Conservation (phyloP, 495 filamentous ascomycete species). For the Penicillium roqueforti region DNA sequence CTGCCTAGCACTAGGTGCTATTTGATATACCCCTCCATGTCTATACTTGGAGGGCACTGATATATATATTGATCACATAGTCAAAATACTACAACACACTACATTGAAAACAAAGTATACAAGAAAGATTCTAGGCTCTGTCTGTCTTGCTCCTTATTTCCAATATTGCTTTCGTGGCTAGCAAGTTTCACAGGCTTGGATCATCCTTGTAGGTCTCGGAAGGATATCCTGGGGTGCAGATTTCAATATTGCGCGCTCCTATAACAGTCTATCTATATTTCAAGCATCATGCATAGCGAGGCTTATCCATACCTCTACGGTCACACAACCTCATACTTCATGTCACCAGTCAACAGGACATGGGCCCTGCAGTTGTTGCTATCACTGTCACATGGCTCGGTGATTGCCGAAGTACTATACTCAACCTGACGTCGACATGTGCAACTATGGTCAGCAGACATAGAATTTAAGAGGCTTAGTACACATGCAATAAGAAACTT, state of each 20-base stretch:
- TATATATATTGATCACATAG: background rate
- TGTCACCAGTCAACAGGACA: slow-evolving; percentile 6
- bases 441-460: background rate
- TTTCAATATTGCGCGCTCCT: background rate
- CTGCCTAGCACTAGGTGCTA: background rate
- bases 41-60: too few species aligned
- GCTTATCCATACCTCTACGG: background rate
- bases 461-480: background rate
- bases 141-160: background rate
- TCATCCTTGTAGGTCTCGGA: background rate
- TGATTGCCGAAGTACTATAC: background rate
- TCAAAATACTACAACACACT: background rate
- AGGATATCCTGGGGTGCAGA: background rate
- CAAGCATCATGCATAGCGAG: background rate
- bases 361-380: background rate
- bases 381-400: slow-evolving; percentile 1
- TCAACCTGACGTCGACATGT: background rate
- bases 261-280: background rate
- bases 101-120: background rate
- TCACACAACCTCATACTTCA: background rate
- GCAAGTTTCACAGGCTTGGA: background rate
- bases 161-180: background rate
- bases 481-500: background rate
- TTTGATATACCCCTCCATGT: background rate
- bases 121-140: background rate